Evolutionary conservation across 345 rosid species (phyloP).

Genomic region (Syzygium grande): DNA sequence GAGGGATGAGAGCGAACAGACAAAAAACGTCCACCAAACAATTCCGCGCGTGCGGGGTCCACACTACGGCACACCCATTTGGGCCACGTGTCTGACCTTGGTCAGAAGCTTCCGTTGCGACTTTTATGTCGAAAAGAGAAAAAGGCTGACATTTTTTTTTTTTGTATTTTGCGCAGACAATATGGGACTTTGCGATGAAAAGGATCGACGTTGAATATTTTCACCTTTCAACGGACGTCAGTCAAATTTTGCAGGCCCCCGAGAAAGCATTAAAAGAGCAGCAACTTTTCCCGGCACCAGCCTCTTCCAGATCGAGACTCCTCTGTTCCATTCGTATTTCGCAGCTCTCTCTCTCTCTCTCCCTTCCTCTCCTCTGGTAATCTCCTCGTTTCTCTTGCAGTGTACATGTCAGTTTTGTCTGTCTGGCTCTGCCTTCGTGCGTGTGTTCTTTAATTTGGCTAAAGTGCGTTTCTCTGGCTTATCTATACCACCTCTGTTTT

Average conservation of each 20-base stretch:
- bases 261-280: background rate
- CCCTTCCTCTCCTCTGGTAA: background rate
- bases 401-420: background rate
- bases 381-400: background rate
- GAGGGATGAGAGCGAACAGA: background rate
- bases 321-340: background rate
- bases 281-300: background rate
- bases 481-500: background rate
- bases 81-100: background rate
- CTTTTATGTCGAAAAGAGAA: background rate
- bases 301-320: background rate
- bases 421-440: background rate
- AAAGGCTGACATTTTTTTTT: background rate
- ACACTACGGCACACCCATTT: background rate
- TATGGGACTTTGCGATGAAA: background rate
- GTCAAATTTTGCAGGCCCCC: background rate
- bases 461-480: background rate
- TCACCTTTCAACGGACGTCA: background rate
- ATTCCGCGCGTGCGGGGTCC: background rate
- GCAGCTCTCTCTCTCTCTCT: background rate
- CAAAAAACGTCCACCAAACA: background rate
- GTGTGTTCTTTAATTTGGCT: background rate
- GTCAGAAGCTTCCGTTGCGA: background rate
- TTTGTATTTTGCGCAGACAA: background rate
- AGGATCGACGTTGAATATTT: background rate